Percentiles rank a stretch among this genome's conserved stretches.
Conservation (phyloP, 371 early-diverging fungal genomes). For the Mortierella sp. region DNA sequence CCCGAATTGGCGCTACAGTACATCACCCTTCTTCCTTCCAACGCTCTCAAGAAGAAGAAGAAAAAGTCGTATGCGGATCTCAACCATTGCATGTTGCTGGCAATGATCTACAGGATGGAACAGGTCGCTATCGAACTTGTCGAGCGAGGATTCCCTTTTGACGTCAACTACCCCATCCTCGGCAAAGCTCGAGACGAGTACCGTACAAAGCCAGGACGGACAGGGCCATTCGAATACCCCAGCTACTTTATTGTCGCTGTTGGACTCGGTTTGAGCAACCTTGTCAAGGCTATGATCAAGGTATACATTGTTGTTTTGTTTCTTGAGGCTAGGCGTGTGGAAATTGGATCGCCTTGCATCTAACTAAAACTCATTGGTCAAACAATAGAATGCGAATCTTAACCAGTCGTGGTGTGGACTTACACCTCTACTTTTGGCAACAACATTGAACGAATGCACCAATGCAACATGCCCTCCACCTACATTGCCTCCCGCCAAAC, state of each 20-base stretch:
- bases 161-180: conserved; percentile 55
- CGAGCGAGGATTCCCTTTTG: conserved; percentile 55
- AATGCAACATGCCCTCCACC: conserved; percentile 54
- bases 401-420: conserved; percentile 59
- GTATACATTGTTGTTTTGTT: conserved; percentile 13
- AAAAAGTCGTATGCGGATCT: conserved; percentile 48
- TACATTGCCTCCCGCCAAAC: conserved; percentile 43
- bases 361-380: too few species aligned
- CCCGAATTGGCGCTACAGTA: conserved; percentile 53
- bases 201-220: conserved; percentile 40
- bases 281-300: conserved; percentile 56
- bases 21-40: conserved; percentile 42
- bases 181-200: conserved; percentile 42
- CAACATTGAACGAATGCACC: conserved; percentile 49
- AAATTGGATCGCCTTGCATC: too few species aligned
- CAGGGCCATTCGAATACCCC: conserved; percentile 54
- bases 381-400: conserved; percentile 54
- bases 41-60: conserved; percentile 50
- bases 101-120: conserved; percentile 56
- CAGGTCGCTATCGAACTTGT: conserved; percentile 54
- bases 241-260: conserved; percentile 57
- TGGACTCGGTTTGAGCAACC: conserved; percentile 52
- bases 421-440: conserved; percentile 50
- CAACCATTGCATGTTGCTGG: conserved; percentile 54
- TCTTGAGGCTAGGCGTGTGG: background rate